Conservation (phyloP, 2,329 filamentous ascomycete genomes). For the Seiridium unicorne region DNA sequence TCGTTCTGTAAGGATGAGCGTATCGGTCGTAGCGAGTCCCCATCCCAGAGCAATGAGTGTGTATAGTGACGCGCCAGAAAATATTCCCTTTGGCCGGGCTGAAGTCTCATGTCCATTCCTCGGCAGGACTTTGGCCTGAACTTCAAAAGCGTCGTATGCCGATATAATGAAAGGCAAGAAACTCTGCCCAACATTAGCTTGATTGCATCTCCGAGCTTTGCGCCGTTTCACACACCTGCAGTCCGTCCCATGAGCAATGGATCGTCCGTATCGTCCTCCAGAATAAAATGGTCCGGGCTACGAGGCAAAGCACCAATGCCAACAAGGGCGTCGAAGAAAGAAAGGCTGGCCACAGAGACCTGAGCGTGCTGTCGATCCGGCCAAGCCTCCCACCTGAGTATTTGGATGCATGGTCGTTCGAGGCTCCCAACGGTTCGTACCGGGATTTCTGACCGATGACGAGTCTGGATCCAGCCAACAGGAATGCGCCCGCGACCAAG, state of each 20-base stretch:
- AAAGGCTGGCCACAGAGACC: constrained; percentile 11
- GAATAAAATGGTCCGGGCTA: constrained; percentile 25
- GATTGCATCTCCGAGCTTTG: not conserved
- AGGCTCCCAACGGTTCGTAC: constrained; percentile 8
- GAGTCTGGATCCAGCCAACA: constrained; percentile 16
- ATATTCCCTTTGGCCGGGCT: constrained; percentile 6
- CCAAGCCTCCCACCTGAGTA: not conserved
- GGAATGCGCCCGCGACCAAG: constrained; percentile 19
- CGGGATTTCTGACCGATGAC: constrained; percentile 11
- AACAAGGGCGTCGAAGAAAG: constrained; percentile 14
- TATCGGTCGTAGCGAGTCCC: constrained; percentile 27
- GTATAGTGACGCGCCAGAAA: constrained; percentile 13
- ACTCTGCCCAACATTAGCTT: constrained; percentile 18
- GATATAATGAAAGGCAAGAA: constrained; percentile 29
- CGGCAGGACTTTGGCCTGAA: constrained; percentile 19
- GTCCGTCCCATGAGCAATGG: constrained; percentile 31
- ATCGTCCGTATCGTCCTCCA: constrained; percentile 30
- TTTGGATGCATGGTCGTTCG: constrained; percentile 10
- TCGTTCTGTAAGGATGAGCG: constrained; percentile 22
- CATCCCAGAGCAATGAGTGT: constrained; percentile 25
- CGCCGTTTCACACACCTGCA: constrained; percentile 24
- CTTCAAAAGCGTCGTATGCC: constrained; percentile 17
- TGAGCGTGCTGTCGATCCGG: constrained; percentile 8
- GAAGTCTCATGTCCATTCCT: constrained; percentile 17
- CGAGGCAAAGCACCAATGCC: constrained; percentile 19